Evolutionary conservation across 495 filamentous ascomycete genomes (phyloP).

Genomic region (Bathelium albidoporum): DNA sequence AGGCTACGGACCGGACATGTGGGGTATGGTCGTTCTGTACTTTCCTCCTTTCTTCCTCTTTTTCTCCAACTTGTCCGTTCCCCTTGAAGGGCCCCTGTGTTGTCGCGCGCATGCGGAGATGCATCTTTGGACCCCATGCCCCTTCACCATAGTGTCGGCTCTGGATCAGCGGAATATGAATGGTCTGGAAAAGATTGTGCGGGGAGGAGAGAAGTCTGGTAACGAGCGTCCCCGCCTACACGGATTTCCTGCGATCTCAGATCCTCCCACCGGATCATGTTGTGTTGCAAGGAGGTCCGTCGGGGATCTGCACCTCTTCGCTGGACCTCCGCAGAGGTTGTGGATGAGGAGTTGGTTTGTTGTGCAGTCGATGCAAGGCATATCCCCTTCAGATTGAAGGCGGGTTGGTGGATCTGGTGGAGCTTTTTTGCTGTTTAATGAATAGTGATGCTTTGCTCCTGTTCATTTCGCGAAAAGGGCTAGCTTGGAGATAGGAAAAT

Average conservation of each 20-base stretch:
- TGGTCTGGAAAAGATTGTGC: neutral
- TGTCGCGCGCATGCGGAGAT: neutral
- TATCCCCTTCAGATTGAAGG: neutral
- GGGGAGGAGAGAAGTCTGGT: neutral
- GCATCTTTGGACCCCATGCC: neutral
- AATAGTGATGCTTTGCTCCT: slow-evolving; percentile 4
- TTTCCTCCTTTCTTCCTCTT: neutral
- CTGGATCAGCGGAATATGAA: neutral
- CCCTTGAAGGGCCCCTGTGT: neutral
- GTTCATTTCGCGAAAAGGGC: neutral
- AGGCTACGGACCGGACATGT: neutral
- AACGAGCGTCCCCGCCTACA: neutral
- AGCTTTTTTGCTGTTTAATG: neutral
- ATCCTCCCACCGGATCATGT: neutral
- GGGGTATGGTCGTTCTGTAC: neutral
- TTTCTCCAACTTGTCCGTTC: neutral
- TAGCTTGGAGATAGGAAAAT: neutral
- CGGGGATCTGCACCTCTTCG: neutral
- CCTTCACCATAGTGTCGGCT: neutral
- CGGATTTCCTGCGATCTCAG: neutral
- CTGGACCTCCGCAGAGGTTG: neutral
- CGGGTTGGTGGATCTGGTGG: neutral
- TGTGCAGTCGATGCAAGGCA: slow-evolving; percentile 4
- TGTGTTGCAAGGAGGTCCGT: neutral
- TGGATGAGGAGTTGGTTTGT: slow-evolving; percentile 1